Base-by-base conservation (phyloP, 176 grass and related monocot genomes). In the Aegilops speltoides region DNA sequence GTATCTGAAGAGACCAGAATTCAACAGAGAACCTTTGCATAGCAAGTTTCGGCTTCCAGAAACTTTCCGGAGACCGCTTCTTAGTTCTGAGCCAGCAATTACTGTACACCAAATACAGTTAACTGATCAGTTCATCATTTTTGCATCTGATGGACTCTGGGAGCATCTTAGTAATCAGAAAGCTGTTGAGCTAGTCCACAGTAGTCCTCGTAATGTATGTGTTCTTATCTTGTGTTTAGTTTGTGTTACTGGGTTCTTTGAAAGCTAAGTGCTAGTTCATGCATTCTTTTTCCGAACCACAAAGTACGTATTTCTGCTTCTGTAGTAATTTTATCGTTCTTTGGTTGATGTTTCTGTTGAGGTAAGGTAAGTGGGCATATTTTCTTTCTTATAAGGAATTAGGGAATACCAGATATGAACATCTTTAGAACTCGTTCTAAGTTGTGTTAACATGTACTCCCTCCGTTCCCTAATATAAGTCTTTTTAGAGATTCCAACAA, bases 131-230 rank as follows among this genome's bases (percentile, higher is more conserved):
- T 98, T 98, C 82, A 85, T 98, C 76, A 98, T 98, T 89, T 97
- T 97, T 81, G 95, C 95, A 28, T 95, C 95, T 77, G 95, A 97
- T 90, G 95, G 95, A 50, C 91, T 98, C 66, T 98, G 95, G 95
- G 95, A 98, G 85, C 95, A 98, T 74, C 77, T 98, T 81, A 95
- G 61, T 71, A 95, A 98, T 87, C 89, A 98, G 80, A 90, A 98
- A 84, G 95, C 93, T 31, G 95, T 98, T 69, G 65, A 95, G 29
- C 81, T 93, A 76, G 93, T 98, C 77, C 91, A 93, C 79, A 90
- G 89, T 81, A 87, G 78, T 86, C 77, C 87, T 78, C 83, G 78
- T 36, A 98, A 87, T 89, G 95, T 95, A 93, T 60, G 95, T 91
- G 23, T 73, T 93, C 64, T 77, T 84, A 74, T 91, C 82, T 82